These are phyloP conservation scores for Lentinus polychrous DNA, from an alignment of 1,284 basidiomycete genomes.

Conservation along the genomic window DNA sequence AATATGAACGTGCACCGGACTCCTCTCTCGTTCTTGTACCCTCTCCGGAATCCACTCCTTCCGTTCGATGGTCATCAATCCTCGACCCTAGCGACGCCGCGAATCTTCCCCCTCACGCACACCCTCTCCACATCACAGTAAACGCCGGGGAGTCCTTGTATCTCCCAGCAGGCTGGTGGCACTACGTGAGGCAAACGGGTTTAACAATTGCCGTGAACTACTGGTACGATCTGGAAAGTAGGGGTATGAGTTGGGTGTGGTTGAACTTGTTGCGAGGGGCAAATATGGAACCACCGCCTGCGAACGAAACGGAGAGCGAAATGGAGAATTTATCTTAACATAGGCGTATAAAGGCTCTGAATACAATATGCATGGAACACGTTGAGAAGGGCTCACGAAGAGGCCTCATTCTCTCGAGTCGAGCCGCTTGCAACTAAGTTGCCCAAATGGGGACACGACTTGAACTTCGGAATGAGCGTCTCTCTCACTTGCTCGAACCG, in stretches of 20 bases:
- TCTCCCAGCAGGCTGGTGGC: slow-evolving; percentile 89
- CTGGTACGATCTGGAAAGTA: slow-evolving; percentile 80
- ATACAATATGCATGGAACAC: not conserved
- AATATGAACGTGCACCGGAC: slow-evolving; percentile 40
- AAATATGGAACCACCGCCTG: not conserved
- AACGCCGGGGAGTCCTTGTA: slow-evolving; percentile 77
- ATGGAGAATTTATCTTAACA: not conserved
- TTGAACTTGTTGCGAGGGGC: slow-evolving; percentile 52
- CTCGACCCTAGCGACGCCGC: slow-evolving; percentile 42
- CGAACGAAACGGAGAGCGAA: not conserved
- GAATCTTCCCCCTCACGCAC: slow-evolving; percentile 42
- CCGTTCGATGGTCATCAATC: slow-evolving; percentile 72
- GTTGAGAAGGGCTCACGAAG: too few species aligned
- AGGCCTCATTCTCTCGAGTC: too few species aligned
- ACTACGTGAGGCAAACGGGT: slow-evolving; percentile 68
- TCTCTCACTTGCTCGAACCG: too few species aligned
- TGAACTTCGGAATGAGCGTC: too few species aligned
- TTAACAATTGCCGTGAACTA: slow-evolving; percentile 77
- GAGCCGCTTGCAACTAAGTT: not conserved
- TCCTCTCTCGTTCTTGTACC: slow-evolving; percentile 39
- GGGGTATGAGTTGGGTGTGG: slow-evolving; percentile 63
- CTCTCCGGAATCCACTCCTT: slow-evolving; percentile 30
- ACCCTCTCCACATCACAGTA: slow-evolving; percentile 62
- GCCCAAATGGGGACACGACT: too few species aligned
- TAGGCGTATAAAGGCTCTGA: too few species aligned